A percentile compares a stretch with the other conserved stretches of the same genome.
These are phyloP conservation scores for Gamarada debralockiae DNA, from an alignment of 495 filamentous ascomycete species.

Conservation along the genomic window DNA sequence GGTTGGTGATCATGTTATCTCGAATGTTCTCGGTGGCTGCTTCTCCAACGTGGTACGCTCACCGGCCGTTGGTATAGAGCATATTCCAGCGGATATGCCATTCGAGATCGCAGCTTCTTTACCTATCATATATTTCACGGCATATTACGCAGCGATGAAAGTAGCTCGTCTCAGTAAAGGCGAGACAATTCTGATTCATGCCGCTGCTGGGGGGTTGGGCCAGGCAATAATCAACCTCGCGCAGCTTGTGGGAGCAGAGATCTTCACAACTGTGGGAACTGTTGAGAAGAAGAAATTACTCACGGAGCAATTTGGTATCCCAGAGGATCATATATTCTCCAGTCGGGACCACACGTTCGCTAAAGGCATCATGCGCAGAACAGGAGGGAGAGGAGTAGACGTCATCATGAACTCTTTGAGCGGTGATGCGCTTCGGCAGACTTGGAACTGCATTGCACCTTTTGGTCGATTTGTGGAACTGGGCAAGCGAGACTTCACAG, in stretches of 20 bases:
- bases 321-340: slow-evolving; percentile 53
- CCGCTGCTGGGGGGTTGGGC: slow-evolving; percentile 55
- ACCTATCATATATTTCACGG: slow-evolving; percentile 52
- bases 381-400: slow-evolving; percentile 54
- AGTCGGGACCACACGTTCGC: slow-evolving; percentile 37
- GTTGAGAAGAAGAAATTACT: slow-evolving; percentile 48
- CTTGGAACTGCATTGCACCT: slow-evolving; percentile 42
- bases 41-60: slow-evolving; percentile 24
- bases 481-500: slow-evolving; percentile 44
- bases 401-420: slow-evolving; percentile 59
- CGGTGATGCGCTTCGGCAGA: slow-evolving; percentile 37
- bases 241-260: slow-evolving; percentile 48
- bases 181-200: slow-evolving; percentile 58
- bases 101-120: slow-evolving; percentile 51
- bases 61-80: slow-evolving; percentile 32
- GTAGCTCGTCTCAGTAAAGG: slow-evolving; percentile 40
- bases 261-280: slow-evolving; percentile 49
- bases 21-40: slow-evolving; percentile 22
- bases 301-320: slow-evolving; percentile 42
- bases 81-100: slow-evolving; percentile 45
- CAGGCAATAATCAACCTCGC: slow-evolving; percentile 56
- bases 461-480: slow-evolving; percentile 57
- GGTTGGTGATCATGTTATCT: slow-evolving; percentile 54
- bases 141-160: slow-evolving; percentile 48
- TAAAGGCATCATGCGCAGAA: slow-evolving; percentile 41